Percentiles rank a stretch among this genome's conserved stretches.
Evolutionary conservation across 345 rosid genomes (phyloP).

Genomic region (Brassica cretica): DNA sequence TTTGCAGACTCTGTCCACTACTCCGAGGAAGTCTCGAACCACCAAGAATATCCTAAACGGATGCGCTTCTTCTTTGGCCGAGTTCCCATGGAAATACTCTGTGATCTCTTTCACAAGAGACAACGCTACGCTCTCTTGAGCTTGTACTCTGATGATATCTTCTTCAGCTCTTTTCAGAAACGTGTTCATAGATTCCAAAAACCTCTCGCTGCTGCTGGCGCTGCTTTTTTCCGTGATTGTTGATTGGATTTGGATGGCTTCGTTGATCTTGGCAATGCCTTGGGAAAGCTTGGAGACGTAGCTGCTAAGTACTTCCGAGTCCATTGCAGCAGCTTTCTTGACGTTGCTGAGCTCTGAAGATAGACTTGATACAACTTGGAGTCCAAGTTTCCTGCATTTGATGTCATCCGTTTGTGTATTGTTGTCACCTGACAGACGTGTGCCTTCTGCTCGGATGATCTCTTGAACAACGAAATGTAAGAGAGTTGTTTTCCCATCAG

Average conservation of each 20-base stretch:
- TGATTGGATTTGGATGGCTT: slow-evolving; percentile 48
- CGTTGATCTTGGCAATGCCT: slow-evolving; percentile 64
- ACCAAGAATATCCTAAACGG: slow-evolving; percentile 98
- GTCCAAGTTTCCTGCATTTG: slow-evolving; percentile 82
- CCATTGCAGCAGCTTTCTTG: slow-evolving; percentile 98
- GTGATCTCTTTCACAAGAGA: slow-evolving; percentile 94
- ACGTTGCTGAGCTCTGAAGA: slow-evolving; percentile 75
- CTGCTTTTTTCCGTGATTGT: slow-evolving; percentile 43
- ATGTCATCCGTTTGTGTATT: slow-evolving; percentile 62
- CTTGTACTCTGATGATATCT: slow-evolving; percentile 83
- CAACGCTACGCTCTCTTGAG: slow-evolving; percentile 82
- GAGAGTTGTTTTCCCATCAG: slow-evolving; percentile 94
- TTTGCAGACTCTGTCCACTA: slow-evolving; percentile 91
- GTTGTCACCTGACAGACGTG: slow-evolving; percentile 62
- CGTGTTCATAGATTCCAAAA: slow-evolving; percentile 68
- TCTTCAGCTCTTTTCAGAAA: slow-evolving; percentile 72
- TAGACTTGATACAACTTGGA: slow-evolving; percentile 88
- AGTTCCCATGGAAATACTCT: slow-evolving; percentile 97
- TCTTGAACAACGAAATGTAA: slow-evolving; percentile 97
- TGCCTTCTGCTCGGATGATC: slow-evolving; percentile 89
- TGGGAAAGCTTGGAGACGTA: slow-evolving; percentile 81
- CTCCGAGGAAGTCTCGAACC: slow-evolving; percentile 81
- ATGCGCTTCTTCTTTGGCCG: slow-evolving; percentile 98
- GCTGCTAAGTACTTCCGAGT: slow-evolving; percentile 79
- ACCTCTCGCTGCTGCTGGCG: slow-evolving; percentile 40